These are phyloP conservation scores for Ehretia macrophylla DNA, from an alignment of 257 asterid species.

Conservation along the genomic window DNA sequence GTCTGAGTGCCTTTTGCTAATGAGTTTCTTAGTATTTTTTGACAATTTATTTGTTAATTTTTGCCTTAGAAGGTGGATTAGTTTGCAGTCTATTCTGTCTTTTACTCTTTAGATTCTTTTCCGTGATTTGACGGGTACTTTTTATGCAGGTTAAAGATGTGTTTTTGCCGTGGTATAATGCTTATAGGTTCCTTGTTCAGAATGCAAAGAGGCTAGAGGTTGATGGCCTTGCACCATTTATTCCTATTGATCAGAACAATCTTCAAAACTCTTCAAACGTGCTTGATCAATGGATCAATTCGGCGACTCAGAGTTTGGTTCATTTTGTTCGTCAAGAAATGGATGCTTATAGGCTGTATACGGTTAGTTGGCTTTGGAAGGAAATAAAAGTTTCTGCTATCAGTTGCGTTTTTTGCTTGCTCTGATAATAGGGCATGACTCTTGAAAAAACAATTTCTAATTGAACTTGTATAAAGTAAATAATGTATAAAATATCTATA, in stretches of 20 bases:
- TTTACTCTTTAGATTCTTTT: not conserved
- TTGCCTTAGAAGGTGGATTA: too few relatives aligned
- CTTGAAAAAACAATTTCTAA: too few relatives aligned
- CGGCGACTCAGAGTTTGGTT: slow-evolving; percentile 92
- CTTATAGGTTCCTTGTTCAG: slow-evolving; percentile 97
- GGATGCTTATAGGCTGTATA: slow-evolving; percentile 92
- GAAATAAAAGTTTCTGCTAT: not conserved
- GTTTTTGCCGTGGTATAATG: slow-evolving; percentile 98
- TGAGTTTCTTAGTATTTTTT: too few relatives aligned
- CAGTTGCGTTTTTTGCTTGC: too few relatives aligned
- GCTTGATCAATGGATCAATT: slow-evolving; percentile 93
- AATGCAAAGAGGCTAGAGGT: slow-evolving; percentile 90
- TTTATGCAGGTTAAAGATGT: slow-evolving; percentile 63
- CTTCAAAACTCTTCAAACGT: slow-evolving; percentile 80
- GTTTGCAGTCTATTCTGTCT: not conserved
- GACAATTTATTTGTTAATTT: too few relatives aligned
- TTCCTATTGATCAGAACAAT: slow-evolving; percentile 61
- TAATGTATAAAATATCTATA: too few relatives aligned
- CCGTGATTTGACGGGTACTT: not conserved
- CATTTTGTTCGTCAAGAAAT: slow-evolving; percentile 92
- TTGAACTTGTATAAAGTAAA: too few relatives aligned
- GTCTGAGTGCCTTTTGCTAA: too few relatives aligned
- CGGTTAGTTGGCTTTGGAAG: slow-evolving; percentile 32
- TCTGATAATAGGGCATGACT: too few relatives aligned
- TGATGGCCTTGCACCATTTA: slow-evolving; percentile 77